Evolutionary conservation across 768 basidiomycete species (phyloP).

Genomic region (Tricholoma flavovirens): DNA sequence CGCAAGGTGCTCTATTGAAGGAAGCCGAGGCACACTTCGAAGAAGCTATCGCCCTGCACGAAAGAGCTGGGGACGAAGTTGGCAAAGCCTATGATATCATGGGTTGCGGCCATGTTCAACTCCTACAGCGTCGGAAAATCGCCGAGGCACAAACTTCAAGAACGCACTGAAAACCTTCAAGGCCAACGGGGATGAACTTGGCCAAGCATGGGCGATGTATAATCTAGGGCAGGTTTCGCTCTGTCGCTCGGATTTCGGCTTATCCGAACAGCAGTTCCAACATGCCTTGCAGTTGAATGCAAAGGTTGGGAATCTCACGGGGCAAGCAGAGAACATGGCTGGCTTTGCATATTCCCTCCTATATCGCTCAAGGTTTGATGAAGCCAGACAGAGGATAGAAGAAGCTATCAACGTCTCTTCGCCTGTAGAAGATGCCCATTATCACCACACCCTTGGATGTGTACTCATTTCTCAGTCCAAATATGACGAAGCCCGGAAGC

Average conservation of each 20-base stretch:
- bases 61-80: constrained; percentile 12
- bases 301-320: constrained; percentile 13
- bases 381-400: constrained; percentile 16
- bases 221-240: constrained; percentile 18
- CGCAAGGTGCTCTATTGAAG: constrained; percentile 3
- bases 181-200: constrained; percentile 13
- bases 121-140: constrained; percentile 12
- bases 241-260: constrained; percentile 10
- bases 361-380: constrained; percentile 19
- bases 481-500: no score
- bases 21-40: constrained; percentile 13
- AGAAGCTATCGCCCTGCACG: constrained; percentile 14
- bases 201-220: constrained; percentile 20
- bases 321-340: constrained; percentile 20
- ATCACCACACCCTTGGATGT: no score
- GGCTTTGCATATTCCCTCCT: constrained; percentile 15
- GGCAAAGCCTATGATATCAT: constrained; percentile 22
- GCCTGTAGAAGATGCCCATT: constrained; percentile 3
- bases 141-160: constrained; percentile 8
- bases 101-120: constrained; percentile 16
- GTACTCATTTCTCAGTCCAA: no score
- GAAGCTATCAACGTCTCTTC: constrained; percentile 19
- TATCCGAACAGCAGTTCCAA: constrained; percentile 12
- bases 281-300: constrained; percentile 10
- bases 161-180: constrained; percentile 15